Conservation (phyloP, 768 basidiomycete species). For the Cystofilobasidium macerans region DNA sequence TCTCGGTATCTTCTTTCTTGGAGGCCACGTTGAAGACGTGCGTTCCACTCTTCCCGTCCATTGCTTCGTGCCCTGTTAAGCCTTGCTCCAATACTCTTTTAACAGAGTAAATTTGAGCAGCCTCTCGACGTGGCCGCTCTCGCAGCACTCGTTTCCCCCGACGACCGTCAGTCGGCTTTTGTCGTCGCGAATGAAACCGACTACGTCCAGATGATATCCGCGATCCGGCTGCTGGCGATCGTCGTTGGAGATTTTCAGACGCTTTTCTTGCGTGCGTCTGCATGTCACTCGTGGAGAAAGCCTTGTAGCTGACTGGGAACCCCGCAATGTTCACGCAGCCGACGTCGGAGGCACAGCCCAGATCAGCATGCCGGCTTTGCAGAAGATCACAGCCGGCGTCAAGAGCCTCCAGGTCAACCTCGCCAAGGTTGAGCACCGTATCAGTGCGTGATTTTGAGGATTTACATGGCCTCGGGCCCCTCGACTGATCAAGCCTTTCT, state of each 20-base stretch:
- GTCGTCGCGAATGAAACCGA: constrained; percentile 4
- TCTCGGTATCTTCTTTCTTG: constrained; percentile 2
- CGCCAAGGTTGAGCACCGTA: constrained; percentile 5
- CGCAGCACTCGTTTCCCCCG: constrained; percentile 7
- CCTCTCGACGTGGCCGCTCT: neutral
- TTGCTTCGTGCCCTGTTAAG: no score
- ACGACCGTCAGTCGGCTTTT: constrained; percentile 4
- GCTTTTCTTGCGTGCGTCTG: neutral
- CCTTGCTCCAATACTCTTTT: neutral
- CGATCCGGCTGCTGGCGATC: constrained; percentile 12
- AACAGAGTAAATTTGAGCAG: neutral
- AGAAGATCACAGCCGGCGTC: neutral
- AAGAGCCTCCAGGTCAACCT: neutral
- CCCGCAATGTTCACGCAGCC: no score
- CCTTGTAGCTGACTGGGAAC: neutral
- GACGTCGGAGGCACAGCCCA: neutral
- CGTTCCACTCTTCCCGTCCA: no score
- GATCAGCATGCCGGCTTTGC: neutral
- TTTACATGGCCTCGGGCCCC: neutral
- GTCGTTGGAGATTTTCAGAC: neutral
- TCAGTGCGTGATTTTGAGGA: constrained; percentile 8
- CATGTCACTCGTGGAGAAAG: neutral
- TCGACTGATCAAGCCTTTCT: neutral
- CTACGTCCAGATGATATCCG: constrained; percentile 14
- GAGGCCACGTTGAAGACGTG: neutral